Evolutionary conservation across 441 rosid species (phyloP).

Genomic region (Dalechampia spathulata): DNA sequence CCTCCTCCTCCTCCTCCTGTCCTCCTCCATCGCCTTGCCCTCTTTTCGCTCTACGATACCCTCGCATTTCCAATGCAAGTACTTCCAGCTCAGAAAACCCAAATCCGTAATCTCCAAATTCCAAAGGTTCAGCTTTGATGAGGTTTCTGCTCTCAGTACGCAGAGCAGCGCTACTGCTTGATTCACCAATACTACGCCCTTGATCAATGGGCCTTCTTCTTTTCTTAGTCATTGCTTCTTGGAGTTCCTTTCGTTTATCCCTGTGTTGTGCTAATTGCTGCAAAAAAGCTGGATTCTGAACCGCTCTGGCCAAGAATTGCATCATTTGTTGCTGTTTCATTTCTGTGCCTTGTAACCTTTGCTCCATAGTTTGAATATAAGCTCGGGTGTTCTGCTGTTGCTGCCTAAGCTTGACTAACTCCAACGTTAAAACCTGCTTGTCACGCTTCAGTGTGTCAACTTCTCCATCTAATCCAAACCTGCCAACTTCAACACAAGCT

Average conservation of each 20-base stretch:
- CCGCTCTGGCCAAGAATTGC: conserved; percentile 71
- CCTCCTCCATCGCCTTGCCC: conserved; percentile 25
- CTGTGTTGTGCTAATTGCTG: conserved; percentile 50
- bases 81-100: conserved; percentile 70
- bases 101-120: conserved; percentile 24
- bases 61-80: conserved; percentile 82
- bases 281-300: conserved; percentile 50
- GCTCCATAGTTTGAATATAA: conserved; percentile 57
- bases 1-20: conserved; percentile 23
- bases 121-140: conserved; percentile 46
- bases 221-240: conserved; percentile 48
- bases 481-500: conserved; percentile 45
- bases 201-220: conserved; percentile 40
- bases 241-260: conserved; percentile 48
- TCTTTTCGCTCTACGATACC: conserved; percentile 35
- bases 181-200: conserved; percentile 14
- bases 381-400: conserved; percentile 60
- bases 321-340: conserved; percentile 80
- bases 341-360: conserved; percentile 59
- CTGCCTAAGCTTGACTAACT: conserved; percentile 62
- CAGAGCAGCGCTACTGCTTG: conserved; percentile 17
- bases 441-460: conserved; percentile 49
- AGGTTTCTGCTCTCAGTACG: conserved; percentile 6
- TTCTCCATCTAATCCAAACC: conserved; percentile 43
- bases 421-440: conserved; percentile 50